phyloP scores from a whole-genome alignment of 106 monocot genomes.

The Dendrobium huoshanense region DNA sequence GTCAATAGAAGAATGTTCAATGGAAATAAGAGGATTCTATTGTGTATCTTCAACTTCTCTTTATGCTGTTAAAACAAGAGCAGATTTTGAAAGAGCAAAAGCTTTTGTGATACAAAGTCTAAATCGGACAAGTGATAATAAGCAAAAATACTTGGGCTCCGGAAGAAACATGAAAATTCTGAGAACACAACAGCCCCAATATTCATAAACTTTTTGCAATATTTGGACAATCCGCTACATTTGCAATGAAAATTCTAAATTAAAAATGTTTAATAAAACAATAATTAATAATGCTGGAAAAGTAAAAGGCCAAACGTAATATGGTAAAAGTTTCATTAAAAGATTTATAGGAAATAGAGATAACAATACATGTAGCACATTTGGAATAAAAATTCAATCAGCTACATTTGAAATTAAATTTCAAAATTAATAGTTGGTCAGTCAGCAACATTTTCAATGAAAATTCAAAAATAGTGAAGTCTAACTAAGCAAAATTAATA shows the following conservation, averaged over 20 bases:
- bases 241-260: not conserved
- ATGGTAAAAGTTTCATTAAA: not conserved
- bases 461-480: not conserved
- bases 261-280: not conserved
- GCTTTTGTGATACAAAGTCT: not conserved
- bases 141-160: too few species aligned
- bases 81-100: not conserved
- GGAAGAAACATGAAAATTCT: too few species aligned
- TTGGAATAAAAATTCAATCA: too few species aligned
- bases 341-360: not conserved
- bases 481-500: not conserved
- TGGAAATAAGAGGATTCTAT: not conserved
- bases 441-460: not conserved
- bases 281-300: not conserved
- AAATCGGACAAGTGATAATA: too few species aligned
- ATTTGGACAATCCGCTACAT: not conserved
- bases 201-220: not conserved
- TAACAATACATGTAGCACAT: too few species aligned
- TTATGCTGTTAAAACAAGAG: not conserved
- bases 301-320: not conserved
- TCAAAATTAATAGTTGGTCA: not conserved
- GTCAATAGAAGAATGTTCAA: not conserved
- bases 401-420: too few species aligned
- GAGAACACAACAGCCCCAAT: not conserved
- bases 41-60: not conserved